Conservation (phyloP, 2,329 filamentous ascomycete genomes). For the Phyllosticta citriasiana region DNA sequence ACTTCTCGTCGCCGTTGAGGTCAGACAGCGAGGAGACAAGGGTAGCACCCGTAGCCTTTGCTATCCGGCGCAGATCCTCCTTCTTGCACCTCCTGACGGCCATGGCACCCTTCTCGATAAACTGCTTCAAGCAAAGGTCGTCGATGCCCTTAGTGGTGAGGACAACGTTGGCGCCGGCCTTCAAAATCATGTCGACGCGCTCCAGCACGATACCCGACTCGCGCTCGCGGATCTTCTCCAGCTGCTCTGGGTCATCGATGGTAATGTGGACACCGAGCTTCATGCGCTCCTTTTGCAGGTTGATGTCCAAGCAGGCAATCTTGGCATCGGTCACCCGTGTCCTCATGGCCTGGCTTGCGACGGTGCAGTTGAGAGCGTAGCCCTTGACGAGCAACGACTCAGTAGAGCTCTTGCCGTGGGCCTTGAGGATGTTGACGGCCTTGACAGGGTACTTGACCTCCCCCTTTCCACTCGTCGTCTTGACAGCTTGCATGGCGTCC, state of each 20-base stretch:
- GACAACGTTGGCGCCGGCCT: conserved; percentile 91
- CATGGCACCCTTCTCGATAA: conserved; percentile 92
- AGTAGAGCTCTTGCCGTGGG: conserved; percentile 82
- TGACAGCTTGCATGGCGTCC: conserved; percentile 90
- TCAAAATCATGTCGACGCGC: conserved; percentile 92
- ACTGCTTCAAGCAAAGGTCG: conserved; percentile 86
- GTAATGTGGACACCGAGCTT: conserved; percentile 98
- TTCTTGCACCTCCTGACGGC: conserved; percentile 95
- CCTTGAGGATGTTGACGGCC: conserved; percentile 97
- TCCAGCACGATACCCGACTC: conserved; percentile 92
- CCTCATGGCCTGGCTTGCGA: conserved; percentile 95
- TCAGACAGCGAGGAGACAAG: conserved; percentile 90
- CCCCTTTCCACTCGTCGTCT: conserved; percentile 79
- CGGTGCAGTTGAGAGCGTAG: conserved; percentile 96
- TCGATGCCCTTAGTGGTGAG: conserved; percentile 98
- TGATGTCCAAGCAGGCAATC: conserved; percentile 96
- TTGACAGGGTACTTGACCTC: conserved; percentile 98
- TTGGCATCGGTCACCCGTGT: conserved; percentile 88
- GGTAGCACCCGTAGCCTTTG: conserved; percentile 89
- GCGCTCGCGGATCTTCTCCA: conserved; percentile 91
- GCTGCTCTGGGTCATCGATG: conserved; percentile 90
- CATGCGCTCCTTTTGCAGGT: conserved; percentile 98
- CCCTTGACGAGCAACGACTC: conserved; percentile 91
- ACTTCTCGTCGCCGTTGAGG: conserved; percentile 93
- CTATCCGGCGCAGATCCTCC: conserved; percentile 91